Percentiles rank a stretch among this genome's conserved stretches.
Conservation (phyloP, 345 rosid genomes). For the Viola odorata region DNA sequence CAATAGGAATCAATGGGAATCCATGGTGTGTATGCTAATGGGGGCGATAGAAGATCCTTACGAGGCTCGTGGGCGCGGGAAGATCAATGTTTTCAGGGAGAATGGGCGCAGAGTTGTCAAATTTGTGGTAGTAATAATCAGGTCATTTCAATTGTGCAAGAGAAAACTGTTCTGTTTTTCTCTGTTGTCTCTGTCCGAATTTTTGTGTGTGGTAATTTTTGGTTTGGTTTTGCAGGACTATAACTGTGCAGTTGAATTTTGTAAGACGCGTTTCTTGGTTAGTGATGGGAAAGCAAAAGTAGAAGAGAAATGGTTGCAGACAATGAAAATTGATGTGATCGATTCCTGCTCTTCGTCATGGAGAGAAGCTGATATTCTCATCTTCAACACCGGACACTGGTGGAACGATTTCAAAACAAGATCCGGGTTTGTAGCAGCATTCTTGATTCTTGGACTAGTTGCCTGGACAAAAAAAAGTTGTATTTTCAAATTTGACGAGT, state of each 20-base stretch:
- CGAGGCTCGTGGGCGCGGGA: slow-evolving; percentile 69
- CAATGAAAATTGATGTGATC: slow-evolving; percentile 72
- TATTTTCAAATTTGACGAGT: too few relatives aligned
- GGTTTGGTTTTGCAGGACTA: slow-evolving; percentile 56
- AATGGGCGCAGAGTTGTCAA: slow-evolving; percentile 80
- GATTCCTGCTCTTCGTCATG: slow-evolving; percentile 86
- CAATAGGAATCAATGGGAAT: slow-evolving; percentile 96
- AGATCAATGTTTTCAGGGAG: slow-evolving; percentile 74
- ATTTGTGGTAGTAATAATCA: slow-evolving; percentile 54
- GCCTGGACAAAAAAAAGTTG: too few relatives aligned
- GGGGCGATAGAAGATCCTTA: slow-evolving; percentile 66
- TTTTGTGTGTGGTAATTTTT: neutral
- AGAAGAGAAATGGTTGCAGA: slow-evolving; percentile 61
- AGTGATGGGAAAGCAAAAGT: slow-evolving; percentile 79
- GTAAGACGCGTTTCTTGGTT: slow-evolving; percentile 73
- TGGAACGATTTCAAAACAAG: slow-evolving; percentile 94
- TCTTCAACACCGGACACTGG: slow-evolving; percentile 97
- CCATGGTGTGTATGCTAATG: slow-evolving; percentile 80
- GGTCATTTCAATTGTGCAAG: too few relatives aligned
- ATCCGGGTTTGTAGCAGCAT: slow-evolving; percentile 58
- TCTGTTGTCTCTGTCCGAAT: neutral
- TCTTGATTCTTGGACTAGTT: neutral
- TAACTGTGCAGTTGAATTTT: slow-evolving; percentile 77
- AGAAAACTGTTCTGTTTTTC: neutral
- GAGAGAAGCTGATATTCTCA: slow-evolving; percentile 82